Conservation (phyloP, 805 yeast genomes). For the Lipomyces mesembrius region DNA sequence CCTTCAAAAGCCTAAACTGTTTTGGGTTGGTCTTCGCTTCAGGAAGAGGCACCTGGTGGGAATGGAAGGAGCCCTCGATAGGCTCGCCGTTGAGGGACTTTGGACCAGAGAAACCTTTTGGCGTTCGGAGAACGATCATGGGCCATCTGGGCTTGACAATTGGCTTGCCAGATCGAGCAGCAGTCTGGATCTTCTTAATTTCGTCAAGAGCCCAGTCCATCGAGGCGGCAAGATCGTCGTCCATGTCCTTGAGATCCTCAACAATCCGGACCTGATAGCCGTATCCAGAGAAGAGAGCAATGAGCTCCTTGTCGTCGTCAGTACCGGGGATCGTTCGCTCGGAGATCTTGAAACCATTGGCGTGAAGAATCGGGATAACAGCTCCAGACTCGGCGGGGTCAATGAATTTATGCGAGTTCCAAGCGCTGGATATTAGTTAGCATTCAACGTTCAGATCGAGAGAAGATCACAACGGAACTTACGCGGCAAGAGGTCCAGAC, state of each 20-base stretch:
- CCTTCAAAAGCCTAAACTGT: slow-evolving; percentile 33
- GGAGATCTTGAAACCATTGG: slow-evolving; percentile 39
- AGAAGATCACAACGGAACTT: slow-evolving; percentile 1
- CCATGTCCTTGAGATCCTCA: slow-evolving; percentile 24
- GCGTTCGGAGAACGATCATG: slow-evolving; percentile 39
- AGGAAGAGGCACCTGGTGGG: slow-evolving; percentile 39
- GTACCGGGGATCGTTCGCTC: slow-evolving; percentile 38
- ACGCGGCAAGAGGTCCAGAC: slow-evolving; percentile 39
- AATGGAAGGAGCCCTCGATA: slow-evolving; percentile 38
- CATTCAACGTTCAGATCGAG: neutral
- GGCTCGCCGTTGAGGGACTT: slow-evolving; percentile 33
- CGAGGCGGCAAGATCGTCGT: slow-evolving; percentile 35
- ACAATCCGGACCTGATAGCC: slow-evolving; percentile 37
- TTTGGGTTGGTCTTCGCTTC: slow-evolving; percentile 30
- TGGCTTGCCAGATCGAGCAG: slow-evolving; percentile 34
- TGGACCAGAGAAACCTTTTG: slow-evolving; percentile 39
- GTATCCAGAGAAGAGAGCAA: slow-evolving; percentile 36
- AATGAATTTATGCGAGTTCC: slow-evolving; percentile 38
- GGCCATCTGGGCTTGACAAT: slow-evolving; percentile 38
- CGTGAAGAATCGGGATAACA: slow-evolving; percentile 37
- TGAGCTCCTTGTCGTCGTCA: slow-evolving; percentile 35
- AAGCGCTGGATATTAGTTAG: slow-evolving; percentile 21
- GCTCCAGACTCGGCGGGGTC: slow-evolving; percentile 40
- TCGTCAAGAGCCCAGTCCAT: slow-evolving; percentile 35
- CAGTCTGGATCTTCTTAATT: slow-evolving; percentile 33